phyloP scores from a whole-genome alignment of 805 yeast genomes.

The Candida awuae region DNA sequence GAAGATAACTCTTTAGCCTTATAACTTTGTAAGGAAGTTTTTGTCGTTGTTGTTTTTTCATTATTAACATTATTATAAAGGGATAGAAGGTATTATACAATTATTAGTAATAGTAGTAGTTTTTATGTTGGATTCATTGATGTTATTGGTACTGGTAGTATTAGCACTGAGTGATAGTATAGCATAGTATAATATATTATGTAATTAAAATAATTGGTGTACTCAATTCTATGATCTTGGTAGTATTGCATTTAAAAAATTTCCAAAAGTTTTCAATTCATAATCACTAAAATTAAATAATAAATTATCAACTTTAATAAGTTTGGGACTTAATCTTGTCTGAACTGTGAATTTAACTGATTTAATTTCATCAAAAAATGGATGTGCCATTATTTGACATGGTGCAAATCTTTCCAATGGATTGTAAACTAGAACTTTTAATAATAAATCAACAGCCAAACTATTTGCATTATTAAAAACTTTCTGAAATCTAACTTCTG shows the following conservation, averaged over 20 bases:
- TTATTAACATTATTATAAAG: slow-evolving; percentile 5
- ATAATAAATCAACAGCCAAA: slow-evolving; percentile 77
- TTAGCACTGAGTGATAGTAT: too few relatives aligned
- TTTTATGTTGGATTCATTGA: neutral
- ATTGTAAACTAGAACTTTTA: slow-evolving; percentile 78
- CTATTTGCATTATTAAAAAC: slow-evolving; percentile 73
- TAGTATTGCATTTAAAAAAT: slow-evolving; percentile 18
- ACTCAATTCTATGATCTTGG: slow-evolving; percentile 14
- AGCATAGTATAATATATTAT: too few relatives aligned
- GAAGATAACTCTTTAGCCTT: slow-evolving; percentile 88
- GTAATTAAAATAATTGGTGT: slow-evolving; percentile 2
- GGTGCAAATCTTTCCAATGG: slow-evolving; percentile 81
- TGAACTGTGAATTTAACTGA: slow-evolving; percentile 35
- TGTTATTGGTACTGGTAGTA: too few relatives aligned
- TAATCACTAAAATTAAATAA: slow-evolving; percentile 65
- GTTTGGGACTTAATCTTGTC: slow-evolving; percentile 28
- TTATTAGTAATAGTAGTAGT: neutral
- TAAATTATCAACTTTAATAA: slow-evolving; percentile 32
- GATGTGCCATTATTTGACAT: slow-evolving; percentile 74
- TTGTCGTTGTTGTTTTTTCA: too few relatives aligned
- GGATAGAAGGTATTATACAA: neutral
- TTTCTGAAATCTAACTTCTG: slow-evolving; percentile 39
- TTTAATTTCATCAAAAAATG: slow-evolving; percentile 82
- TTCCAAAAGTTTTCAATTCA: slow-evolving; percentile 36
- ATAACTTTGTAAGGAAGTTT: slow-evolving; percentile 9